These are phyloP conservation scores for Pyrenula aspistea DNA, from an alignment of 495 filamentous ascomycete genomes.

Conservation along the genomic window DNA sequence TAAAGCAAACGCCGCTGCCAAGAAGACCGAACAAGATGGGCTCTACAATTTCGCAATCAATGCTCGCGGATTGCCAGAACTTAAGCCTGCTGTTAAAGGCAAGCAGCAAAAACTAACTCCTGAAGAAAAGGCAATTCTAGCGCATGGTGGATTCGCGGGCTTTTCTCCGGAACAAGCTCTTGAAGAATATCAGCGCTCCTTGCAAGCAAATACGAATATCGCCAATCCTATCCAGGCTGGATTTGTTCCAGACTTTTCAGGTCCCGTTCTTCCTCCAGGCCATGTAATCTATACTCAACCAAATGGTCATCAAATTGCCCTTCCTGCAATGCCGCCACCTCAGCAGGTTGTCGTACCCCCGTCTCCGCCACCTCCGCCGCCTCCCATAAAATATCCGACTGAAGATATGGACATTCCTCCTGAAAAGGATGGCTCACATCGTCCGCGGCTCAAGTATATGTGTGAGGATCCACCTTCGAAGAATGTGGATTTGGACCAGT, in stretches of 20 bases:
- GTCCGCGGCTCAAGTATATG: slow-evolving; percentile 70
- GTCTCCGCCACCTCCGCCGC: slow-evolving; percentile 50
- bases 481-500: slow-evolving; percentile 22
- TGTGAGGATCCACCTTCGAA: slow-evolving; percentile 36
- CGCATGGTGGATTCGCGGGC: slow-evolving; percentile 14
- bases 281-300: slow-evolving; percentile 3
- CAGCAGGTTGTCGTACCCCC: slow-evolving; percentile 10
- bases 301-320: slow-evolving; percentile 20
- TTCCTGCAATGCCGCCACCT: slow-evolving; percentile 13
- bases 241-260: slow-evolving; percentile 2
- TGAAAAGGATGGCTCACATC: slow-evolving; percentile 39
- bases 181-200: slow-evolving; percentile 38
- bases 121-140: slow-evolving; percentile 26
- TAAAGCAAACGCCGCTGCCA: slow-evolving; percentile 54
- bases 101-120: slow-evolving; percentile 50
- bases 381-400: slow-evolving; percentile 84
- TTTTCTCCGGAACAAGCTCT: slow-evolving; percentile 32
- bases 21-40: slow-evolving; percentile 48
- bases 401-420: slow-evolving; percentile 77
- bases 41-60: slow-evolving; percentile 40
- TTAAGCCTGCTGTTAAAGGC: slow-evolving; percentile 72
- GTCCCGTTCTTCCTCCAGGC: slow-evolving; percentile 3
- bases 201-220: slow-evolving; percentile 38
- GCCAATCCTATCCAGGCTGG: slow-evolving; percentile 17
- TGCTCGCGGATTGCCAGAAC: slow-evolving; percentile 52